phyloP scores from a whole-genome alignment of 2,329 filamentous ascomycete species.

The Parafenestella ontariensis region DNA sequence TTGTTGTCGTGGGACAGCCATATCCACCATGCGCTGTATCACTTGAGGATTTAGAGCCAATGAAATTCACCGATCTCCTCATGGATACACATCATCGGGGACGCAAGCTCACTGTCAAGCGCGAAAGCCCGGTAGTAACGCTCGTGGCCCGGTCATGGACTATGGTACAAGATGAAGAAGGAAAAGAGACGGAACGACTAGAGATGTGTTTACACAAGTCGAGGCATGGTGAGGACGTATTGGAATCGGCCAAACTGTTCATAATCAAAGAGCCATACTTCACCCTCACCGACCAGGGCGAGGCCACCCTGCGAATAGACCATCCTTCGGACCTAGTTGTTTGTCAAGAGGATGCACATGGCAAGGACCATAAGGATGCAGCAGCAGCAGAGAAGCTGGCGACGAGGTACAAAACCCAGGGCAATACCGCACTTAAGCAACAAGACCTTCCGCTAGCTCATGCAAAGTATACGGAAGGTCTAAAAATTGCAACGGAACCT shows the following conservation, averaged over 20 bases:
- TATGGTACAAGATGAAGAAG: constrained; percentile 46
- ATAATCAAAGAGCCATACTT: constrained; percentile 65
- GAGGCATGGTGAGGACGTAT: constrained; percentile 39
- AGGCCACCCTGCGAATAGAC: constrained; percentile 59
- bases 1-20: constrained; percentile 28
- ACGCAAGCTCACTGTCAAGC: constrained; percentile 43
- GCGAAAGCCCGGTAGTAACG: constrained; percentile 36
- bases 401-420: constrained; percentile 43
- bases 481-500: constrained; percentile 30
- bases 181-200: constrained; percentile 44
- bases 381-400: constrained; percentile 41
- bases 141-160: constrained; percentile 44
- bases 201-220: constrained; percentile 36
- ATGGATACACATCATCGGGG: constrained; percentile 53
- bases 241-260: constrained; percentile 46
- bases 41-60: constrained; percentile 24
- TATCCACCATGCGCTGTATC: constrained; percentile 31
- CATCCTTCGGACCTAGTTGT: constrained; percentile 60
- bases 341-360: constrained; percentile 43
- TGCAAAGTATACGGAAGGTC: constrained; percentile 41
- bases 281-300: constrained; percentile 50
- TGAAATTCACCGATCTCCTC: constrained; percentile 44
- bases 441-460: constrained; percentile 48
- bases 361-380: constrained; percentile 27
- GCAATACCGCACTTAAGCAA: constrained; percentile 42